phyloP scores from a whole-genome alignment of 331 rosid genomes.

The Malus hybrid region DNA sequence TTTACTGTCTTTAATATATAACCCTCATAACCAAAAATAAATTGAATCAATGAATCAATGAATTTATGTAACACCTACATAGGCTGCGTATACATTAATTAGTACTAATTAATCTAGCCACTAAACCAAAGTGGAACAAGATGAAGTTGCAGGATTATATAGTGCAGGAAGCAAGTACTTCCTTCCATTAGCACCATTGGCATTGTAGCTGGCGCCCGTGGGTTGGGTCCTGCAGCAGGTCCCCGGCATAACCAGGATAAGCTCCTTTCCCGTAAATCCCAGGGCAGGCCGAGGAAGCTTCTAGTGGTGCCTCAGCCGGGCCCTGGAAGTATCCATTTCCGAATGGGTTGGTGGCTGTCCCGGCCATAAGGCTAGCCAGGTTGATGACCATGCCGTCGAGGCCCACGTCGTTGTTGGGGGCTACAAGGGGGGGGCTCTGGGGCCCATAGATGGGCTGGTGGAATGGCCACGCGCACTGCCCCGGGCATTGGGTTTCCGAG shows the following conservation, averaged over 20 bases:
- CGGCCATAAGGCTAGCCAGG: constrained; percentile 51
- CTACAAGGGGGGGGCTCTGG: constrained; percentile 27
- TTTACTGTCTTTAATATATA: background rate
- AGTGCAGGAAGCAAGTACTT: constrained; percentile 61
- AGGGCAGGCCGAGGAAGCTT: constrained; percentile 62
- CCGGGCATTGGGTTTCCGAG: constrained; percentile 43
- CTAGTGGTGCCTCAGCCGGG: constrained; percentile 54
- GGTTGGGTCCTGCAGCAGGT: constrained; percentile 27
- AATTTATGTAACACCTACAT: background rate
- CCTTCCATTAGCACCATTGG: constrained; percentile 37
- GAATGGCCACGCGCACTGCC: constrained; percentile 37
- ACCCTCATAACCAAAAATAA: background rate
- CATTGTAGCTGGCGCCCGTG: constrained; percentile 44
- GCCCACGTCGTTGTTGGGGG: constrained; percentile 62
- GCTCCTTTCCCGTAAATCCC: constrained; percentile 64
- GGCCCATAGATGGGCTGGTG: constrained; percentile 44
- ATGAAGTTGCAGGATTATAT: constrained; percentile 43
- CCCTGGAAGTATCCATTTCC: constrained; percentile 60
- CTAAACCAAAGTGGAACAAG: constrained; percentile 50
- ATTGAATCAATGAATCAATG: background rate
- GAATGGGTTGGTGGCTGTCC: constrained; percentile 57
- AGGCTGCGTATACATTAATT: background rate
- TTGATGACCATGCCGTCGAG: constrained; percentile 57
- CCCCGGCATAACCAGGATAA: constrained; percentile 43
- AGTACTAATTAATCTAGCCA: background rate